These are phyloP conservation scores for Aspergillus terreus DNA, from an alignment of 2,329 filamentous ascomycete species.

Conservation along the genomic window DNA sequence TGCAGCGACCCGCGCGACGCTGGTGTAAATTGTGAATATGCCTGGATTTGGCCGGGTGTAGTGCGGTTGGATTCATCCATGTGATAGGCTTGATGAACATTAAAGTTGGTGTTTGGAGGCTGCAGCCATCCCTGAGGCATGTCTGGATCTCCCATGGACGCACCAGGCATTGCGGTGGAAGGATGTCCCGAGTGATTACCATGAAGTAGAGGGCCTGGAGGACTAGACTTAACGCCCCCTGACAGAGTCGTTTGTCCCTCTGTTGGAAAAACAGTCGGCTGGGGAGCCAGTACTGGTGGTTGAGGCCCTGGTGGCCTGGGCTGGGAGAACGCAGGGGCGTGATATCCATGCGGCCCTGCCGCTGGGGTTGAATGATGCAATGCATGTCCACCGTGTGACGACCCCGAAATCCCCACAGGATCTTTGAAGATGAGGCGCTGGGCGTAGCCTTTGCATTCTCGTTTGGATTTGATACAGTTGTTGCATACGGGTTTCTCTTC, in stretches of 20 bases:
- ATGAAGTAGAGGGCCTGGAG: background rate
- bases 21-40: background rate
- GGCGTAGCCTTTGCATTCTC: conserved; percentile 43
- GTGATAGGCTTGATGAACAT: background rate
- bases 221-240: background rate
- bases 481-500: conserved; percentile 61
- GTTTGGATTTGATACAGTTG: conserved; percentile 46
- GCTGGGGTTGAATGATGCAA: conserved; percentile 13
- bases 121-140: background rate
- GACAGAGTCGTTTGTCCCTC: conserved; percentile 10
- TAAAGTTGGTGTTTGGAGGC: background rate
- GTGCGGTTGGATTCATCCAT: background rate
- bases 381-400: conserved; percentile 15
- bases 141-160: background rate
- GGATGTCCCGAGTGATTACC: background rate
- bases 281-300: conserved; percentile 33
- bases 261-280: conserved; percentile 16
- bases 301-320: conserved; percentile 28
- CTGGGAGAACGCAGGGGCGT: conserved; percentile 19
- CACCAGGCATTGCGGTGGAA: background rate
- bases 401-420: conserved; percentile 33
- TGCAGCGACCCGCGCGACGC: background rate
- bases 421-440: conserved; percentile 41
- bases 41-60: background rate
- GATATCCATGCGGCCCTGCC: conserved; percentile 16